Evolutionary conservation across 2,329 filamentous ascomycete species (phyloP), one percentile per base, ranked within the genome.

Genomic region (Claviceps sp.): DNA sequence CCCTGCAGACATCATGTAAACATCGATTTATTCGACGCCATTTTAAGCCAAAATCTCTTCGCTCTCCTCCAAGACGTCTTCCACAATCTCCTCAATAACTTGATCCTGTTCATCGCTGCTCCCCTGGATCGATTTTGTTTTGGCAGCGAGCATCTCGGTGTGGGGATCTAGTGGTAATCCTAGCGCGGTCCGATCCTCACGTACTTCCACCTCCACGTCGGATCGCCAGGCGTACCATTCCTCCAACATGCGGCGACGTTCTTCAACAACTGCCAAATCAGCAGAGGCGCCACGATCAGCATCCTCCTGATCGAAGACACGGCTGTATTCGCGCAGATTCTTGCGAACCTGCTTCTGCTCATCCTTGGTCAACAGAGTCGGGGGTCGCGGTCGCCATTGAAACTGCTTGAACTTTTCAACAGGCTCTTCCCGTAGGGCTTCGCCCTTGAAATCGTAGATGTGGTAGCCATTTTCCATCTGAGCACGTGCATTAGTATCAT

Each of bases 381-480:
- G 68, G 20, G 93, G 93, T 44, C 93, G 86, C 20, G 93, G 93
- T 45, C 93, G 86, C 93, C 93, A 98, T 57, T 87, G 71, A 72
- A 90, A 88, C 70, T 98, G 93, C 80, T 96, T 96, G 81, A 98
- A 97, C 71, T 94, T 94, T 59, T 98, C 93, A 54, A 95, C 78
- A 49, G 83, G 84, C 70, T 96, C 88, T 72, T 98, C 94, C 54
- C 89, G 84, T 51, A 98, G 81, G 51, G 85, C 79, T 61, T 87
- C 84, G 58, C 93, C 94, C 68, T 84, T 87, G 80, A 98, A 98
- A 67, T 95, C 90, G 78, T 96, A 97, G 56, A 98, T 74, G 69
- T 97, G 91, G 76, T 95, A 98, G 57, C 93, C 93, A 67, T 97
- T 98, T 76, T 98, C 93, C 89, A 97, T 95, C 88, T 95, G 64